A percentile compares a stretch with the other conserved stretches of the same genome.
Conservation (phyloP, 202 grass and related monocot species). For the Carex sylvatica region DNA sequence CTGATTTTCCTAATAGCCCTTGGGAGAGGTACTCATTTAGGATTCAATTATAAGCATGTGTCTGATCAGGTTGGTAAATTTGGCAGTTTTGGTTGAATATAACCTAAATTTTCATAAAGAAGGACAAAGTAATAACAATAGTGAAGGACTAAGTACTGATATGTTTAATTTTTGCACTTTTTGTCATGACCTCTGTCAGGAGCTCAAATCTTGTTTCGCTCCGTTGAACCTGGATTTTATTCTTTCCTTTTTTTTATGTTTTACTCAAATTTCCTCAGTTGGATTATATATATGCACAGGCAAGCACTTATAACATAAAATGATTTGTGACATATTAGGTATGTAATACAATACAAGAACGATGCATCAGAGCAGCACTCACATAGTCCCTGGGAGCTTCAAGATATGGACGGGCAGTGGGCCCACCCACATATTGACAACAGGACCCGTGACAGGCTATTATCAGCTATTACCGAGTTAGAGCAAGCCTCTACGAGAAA, state of each 20-base stretch:
- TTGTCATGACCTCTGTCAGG: background rate
- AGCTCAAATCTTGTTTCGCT: background rate
- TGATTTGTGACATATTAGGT: conserved; percentile 5
- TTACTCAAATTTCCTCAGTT: background rate
- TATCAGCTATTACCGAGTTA: conserved; percentile 52
- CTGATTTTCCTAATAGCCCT: conserved; percentile 81
- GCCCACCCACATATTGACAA: conserved; percentile 65
- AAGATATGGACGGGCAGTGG: conserved; percentile 64
- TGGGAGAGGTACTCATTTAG: conserved; percentile 61
- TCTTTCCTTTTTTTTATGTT: background rate
- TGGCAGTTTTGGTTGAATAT: conserved; percentile 12
- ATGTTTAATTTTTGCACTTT: background rate
- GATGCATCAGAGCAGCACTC: conserved; percentile 54
- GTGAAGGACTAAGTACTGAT: background rate
- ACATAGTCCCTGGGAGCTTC: conserved; percentile 96
- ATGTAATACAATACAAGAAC: conserved; percentile 75
- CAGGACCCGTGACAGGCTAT: conserved; percentile 44
- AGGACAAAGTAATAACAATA: background rate
- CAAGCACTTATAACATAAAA: background rate
- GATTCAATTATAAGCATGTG: conserved; percentile 3
- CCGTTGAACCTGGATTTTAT: background rate
- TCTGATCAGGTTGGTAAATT: background rate
- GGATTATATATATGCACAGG: background rate
- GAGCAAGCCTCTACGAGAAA: conserved; percentile 51
- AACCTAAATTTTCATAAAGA: background rate